Conservation (phyloP, 257 asterid species). For the Ajuga chamaepitys region DNA sequence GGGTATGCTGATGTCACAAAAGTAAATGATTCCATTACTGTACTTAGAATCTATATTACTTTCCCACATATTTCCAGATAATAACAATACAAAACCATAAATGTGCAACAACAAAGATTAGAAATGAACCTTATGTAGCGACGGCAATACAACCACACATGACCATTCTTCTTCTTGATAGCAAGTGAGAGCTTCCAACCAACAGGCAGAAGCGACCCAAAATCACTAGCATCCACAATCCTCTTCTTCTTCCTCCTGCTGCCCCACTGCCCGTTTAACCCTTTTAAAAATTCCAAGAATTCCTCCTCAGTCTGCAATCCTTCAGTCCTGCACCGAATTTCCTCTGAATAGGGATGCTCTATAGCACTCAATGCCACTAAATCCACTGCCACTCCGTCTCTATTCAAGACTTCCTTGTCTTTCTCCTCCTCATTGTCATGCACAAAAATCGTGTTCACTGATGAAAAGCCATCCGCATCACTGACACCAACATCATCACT, state of each 20-base stretch:
- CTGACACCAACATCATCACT: not conserved
- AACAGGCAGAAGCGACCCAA: slow-evolving; percentile 58
- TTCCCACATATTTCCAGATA: not conserved
- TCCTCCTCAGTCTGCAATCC: slow-evolving; percentile 47
- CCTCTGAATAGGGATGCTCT: slow-evolving; percentile 55
- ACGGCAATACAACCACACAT: slow-evolving; percentile 52
- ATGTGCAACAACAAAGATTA: not conserved
- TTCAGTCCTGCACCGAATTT: slow-evolving; percentile 41
- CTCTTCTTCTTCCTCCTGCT: slow-evolving; percentile 75
- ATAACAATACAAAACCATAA: not conserved
- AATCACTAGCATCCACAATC: slow-evolving; percentile 62
- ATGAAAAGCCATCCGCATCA: slow-evolving; percentile 4
- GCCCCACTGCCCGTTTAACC: slow-evolving; percentile 71
- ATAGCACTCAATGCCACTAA: slow-evolving; percentile 40
- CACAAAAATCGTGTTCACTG: slow-evolving; percentile 16
- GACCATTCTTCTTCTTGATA: slow-evolving; percentile 59
- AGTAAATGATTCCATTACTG: not conserved
- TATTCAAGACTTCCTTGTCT: slow-evolving; percentile 46
- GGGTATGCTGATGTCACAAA: not conserved
- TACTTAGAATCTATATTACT: not conserved
- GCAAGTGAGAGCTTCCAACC: slow-evolving; percentile 76
- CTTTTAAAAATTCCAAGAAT: slow-evolving; percentile 45
- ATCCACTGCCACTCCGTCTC: slow-evolving; percentile 56
- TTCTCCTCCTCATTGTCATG: slow-evolving; percentile 30
- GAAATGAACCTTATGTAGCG: slow-evolving; percentile 69